Evolutionary conservation across 768 basidiomycete genomes (phyloP).

Genomic region (Baorangia bicolor): DNA sequence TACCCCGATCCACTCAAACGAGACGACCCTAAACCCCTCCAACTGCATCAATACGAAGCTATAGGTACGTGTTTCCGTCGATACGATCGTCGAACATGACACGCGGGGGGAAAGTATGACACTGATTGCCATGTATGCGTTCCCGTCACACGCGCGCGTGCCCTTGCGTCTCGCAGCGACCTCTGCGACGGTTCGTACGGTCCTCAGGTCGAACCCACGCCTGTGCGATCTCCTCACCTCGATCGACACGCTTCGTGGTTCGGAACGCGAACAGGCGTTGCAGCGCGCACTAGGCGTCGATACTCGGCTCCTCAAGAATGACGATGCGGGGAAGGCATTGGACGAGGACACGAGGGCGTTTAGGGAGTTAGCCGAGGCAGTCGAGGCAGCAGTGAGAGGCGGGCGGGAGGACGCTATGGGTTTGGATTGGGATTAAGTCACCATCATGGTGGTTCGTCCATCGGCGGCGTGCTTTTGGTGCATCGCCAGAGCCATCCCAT

Average conservation of each 20-base stretch:
- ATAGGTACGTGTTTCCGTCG: constrained; percentile 52
- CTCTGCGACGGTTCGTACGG: constrained; percentile 57
- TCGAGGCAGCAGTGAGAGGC: constrained; percentile 65
- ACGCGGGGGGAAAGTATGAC: background rate
- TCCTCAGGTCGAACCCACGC: constrained; percentile 49
- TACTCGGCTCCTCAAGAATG: constrained; percentile 38
- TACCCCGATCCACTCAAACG: constrained; percentile 82
- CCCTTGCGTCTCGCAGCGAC: constrained; percentile 57
- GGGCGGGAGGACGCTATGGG: constrained; percentile 50
- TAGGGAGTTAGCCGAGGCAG: constrained; percentile 60
- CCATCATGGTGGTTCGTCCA: too few relatives aligned
- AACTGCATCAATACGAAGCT: constrained; percentile 72
- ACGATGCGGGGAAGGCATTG: constrained; percentile 21
- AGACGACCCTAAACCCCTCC: constrained; percentile 81
- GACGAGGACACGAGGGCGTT: constrained; percentile 55
- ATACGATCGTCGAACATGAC: background rate
- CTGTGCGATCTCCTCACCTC: constrained; percentile 51
- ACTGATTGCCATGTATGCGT: too few relatives aligned
- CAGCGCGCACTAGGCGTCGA: constrained; percentile 65
- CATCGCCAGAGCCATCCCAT: too few relatives aligned
- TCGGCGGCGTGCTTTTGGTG: background rate
- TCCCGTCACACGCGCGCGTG: too few relatives aligned
- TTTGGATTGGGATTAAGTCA: constrained; percentile 56
- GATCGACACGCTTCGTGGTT: constrained; percentile 63
- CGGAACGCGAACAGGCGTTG: constrained; percentile 63